Evolutionary conservation across 768 basidiomycete species (phyloP).

Genomic region (Naganishia vishniacii): DNA sequence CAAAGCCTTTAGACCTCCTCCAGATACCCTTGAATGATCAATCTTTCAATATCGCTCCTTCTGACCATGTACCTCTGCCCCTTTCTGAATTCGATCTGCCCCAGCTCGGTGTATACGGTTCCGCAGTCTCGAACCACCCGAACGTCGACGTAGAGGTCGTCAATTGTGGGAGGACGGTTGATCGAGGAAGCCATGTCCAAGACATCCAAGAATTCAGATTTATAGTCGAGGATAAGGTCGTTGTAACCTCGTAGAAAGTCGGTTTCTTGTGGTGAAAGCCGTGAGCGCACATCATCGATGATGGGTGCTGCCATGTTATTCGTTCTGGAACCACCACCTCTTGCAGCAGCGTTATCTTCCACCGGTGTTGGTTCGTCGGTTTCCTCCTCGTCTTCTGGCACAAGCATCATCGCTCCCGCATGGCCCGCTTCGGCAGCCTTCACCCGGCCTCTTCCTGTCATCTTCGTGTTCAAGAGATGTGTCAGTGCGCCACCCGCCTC

Average conservation of each 20-base stretch:
- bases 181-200: conserved; percentile 77
- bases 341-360: conserved; percentile 4
- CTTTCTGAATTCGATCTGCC: conserved; percentile 77
- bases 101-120: conserved; percentile 82
- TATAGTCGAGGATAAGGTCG: conserved; percentile 71
- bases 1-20: conserved; percentile 61
- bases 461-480: conserved; percentile 57
- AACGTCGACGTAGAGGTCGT: conserved; percentile 81
- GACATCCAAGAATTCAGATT: conserved; percentile 74
- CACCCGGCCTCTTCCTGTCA: neutral
- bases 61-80: conserved; percentile 86
- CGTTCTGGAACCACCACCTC: conserved; percentile 6
- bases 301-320: neutral
- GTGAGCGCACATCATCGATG: conserved; percentile 38
- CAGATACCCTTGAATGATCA: conserved; percentile 87
- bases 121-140: conserved; percentile 84
- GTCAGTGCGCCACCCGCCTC: conserved; percentile 75
- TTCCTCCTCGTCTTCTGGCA: conserved; percentile 23
- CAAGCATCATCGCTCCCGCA: conserved; percentile 24
- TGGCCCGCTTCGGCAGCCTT: conserved; percentile 13
- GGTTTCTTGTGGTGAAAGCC: conserved; percentile 52
- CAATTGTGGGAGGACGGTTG: conserved; percentile 54
- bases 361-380: neutral
- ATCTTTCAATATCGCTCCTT: conserved; percentile 81
- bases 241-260: conserved; percentile 81